phyloP scores from a whole-genome alignment of 2,329 filamentous ascomycete genomes.

The Sclerotinia trifoliorum region DNA sequence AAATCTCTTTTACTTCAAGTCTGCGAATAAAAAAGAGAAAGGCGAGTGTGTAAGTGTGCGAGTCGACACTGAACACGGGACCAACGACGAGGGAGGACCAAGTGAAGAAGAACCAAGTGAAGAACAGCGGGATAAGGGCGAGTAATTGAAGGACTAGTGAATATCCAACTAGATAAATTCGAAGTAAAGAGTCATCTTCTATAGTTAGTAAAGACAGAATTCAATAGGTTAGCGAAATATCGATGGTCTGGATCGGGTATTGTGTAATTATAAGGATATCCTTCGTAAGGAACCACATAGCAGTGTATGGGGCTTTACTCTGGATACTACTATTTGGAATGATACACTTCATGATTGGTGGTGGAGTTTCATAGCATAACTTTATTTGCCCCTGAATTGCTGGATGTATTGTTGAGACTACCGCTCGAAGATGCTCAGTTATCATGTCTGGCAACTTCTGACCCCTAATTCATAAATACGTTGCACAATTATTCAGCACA shows the following conservation, averaged over 20 bases:
- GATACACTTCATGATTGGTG: not conserved
- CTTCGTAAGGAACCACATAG: not conserved
- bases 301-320: not conserved
- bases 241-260: not conserved
- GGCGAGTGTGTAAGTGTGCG: too few species aligned
- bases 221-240: too few species aligned
- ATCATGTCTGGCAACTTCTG: not conserved
- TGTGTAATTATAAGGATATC: too few species aligned
- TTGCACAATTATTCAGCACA: not conserved
- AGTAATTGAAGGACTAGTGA: not conserved
- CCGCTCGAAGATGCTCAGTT: not conserved
- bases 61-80: too few species aligned
- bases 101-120: too few species aligned
- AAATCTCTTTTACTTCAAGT: not conserved
- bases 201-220: accelerated
- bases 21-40: not conserved
- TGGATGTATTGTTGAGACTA: not conserved
- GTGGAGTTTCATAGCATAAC: not conserved
- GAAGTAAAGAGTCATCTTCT: not conserved
- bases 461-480: not conserved
- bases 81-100: not conserved
- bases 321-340: not conserved
- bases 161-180: not conserved
- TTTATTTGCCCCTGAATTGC: not conserved
- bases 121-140: not conserved